Base-by-base conservation (phyloP, 495 filamentous ascomycete genomes). In the Talaromyces thailandensis region DNA sequence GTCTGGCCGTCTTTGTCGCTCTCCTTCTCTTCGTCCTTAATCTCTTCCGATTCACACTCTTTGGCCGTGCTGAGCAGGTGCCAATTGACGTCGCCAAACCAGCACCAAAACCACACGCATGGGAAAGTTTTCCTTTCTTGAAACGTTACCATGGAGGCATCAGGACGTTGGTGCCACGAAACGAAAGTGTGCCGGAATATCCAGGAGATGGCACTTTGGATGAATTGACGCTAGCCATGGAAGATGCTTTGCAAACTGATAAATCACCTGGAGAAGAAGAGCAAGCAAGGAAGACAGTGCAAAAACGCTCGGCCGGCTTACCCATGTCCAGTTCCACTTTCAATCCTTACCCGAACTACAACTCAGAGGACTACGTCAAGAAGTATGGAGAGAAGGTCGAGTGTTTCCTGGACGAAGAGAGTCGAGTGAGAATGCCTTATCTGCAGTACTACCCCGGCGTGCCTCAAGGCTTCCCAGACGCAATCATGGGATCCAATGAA, bases 141-240 rank as follows among this genome's bases (percentile, higher is more conserved):
- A 86, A 81, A 53, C 80, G 92, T 60, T 96, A 96, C 70, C 88
- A 94, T 70, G 92, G 92, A 16, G 92, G 92, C 0, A 78, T 96
- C 52, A 78, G 83, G 63, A 85, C 77, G 2, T 66, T 96, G 63
- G 83, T 89, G 0, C 70, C 83, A 7, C 77, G 85, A 51, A 68
- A 72, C 16, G 75, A 88, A 11, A 90, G 88, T 62, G 71, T 79
- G 1, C 86, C 92, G 11, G 89, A 96, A 69, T 96, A 92, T 70
- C 91, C 91, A n/a, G 78, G 77, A 14, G 71, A 77, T 25, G 70
- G 70, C 31, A 23, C 59, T n/a, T 58, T 66, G 4, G 71, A 72
- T 11, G 71, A 65, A 6, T 43, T 75, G 66, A 52, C 43, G 24
- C 32, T 67, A 11, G 65, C 69, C 14, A 61, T 57, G 16, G 66